phyloP scores from a whole-genome alignment of 2,329 filamentous ascomycete species.

The Paecilomyces dactylethromorphus region DNA sequence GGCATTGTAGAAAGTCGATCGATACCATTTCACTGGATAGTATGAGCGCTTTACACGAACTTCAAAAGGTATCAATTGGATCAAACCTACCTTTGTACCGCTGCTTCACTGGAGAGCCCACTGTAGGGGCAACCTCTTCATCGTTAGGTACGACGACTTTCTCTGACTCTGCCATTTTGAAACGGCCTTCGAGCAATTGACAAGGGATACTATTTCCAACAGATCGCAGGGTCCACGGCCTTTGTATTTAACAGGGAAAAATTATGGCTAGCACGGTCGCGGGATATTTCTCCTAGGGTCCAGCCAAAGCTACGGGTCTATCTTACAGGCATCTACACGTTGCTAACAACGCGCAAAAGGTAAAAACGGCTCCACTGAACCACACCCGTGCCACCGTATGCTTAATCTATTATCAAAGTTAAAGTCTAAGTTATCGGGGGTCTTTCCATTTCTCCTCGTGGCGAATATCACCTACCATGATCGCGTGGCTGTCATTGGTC shows the following conservation, averaged over 20 bases:
- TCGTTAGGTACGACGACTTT: background rate
- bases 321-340: background rate
- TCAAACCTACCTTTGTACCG: background rate
- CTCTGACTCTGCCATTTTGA: background rate
- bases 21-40: conserved; percentile 58
- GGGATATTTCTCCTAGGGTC: background rate
- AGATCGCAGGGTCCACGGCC: background rate
- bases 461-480: background rate
- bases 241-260: background rate
- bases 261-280: background rate
- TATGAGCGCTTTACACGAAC: conserved; percentile 2
- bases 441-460: background rate
- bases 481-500: background rate
- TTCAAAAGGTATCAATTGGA: background rate
- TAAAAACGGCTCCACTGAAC: background rate
- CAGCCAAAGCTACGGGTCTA: background rate
- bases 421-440: background rate
- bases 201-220: background rate
- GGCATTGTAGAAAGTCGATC: conserved; percentile 66
- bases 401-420: background rate
- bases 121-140: background rate
- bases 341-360: background rate
- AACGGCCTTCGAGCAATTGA: background rate
- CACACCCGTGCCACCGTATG: background rate
- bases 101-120: background rate